phyloP scores from a whole-genome alignment of 1,284 basidiomycete genomes.

The Hortiboletus rubellus region DNA sequence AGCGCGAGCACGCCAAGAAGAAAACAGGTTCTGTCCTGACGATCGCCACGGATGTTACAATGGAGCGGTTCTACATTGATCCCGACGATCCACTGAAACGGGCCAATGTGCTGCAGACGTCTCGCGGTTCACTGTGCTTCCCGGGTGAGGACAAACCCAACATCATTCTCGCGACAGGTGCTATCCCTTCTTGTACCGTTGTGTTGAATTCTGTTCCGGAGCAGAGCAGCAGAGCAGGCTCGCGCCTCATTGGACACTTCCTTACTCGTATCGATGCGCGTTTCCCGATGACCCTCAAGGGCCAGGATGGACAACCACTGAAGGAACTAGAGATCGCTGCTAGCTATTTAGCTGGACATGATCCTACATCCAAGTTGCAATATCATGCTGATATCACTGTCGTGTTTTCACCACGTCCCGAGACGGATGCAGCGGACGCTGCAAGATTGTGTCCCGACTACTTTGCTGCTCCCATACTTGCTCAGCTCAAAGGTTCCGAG shows the following conservation, averaged over 20 bases:
- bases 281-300: neutral
- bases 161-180: slow-evolving; percentile 28
- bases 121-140: slow-evolving; percentile 17
- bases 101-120: slow-evolving; percentile 5
- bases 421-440: slow-evolving; percentile 1
- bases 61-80: slow-evolving; percentile 9
- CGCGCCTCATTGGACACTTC: slow-evolving; percentile 8
- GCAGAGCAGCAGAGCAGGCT: slow-evolving; percentile 9
- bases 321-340: neutral
- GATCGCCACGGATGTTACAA: slow-evolving; percentile 4
- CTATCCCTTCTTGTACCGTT: slow-evolving; percentile 26
- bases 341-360: slow-evolving; percentile 7
- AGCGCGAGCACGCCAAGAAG: slow-evolving; percentile 16
- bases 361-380: slow-evolving; percentile 1
- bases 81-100: slow-evolving; percentile 3
- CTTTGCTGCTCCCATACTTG: slow-evolving; percentile 3
- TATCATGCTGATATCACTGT: slow-evolving; percentile 8
- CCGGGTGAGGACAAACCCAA: slow-evolving; percentile 19
- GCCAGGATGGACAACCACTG: no score
- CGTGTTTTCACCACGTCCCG: neutral
- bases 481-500: slow-evolving; percentile 3
- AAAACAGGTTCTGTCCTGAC: slow-evolving; percentile 12
- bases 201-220: slow-evolving; percentile 22
- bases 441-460: slow-evolving; percentile 9
- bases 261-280: slow-evolving; percentile 5